Evolutionary conservation across 1,284 basidiomycete species (phyloP), one percentile per base, ranked within the genome.

Genomic region (Abortiporus biennis): DNA sequence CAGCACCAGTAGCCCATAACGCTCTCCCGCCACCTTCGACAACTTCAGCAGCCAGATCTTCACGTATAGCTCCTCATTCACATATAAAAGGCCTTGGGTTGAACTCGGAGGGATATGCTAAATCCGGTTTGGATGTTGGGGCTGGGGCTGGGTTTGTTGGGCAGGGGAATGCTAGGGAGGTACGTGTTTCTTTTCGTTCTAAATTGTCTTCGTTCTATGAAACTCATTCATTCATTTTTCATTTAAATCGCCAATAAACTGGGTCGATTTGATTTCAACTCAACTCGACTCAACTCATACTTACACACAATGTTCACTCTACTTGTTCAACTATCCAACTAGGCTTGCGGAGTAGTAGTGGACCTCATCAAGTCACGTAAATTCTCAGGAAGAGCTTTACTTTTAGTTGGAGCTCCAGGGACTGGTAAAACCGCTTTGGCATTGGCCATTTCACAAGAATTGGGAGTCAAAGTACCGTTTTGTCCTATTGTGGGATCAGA

Each of bases 401-500:
- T 95, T 13, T 78, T 95, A 27, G 92, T 88, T 12, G 92, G 92
- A 40, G 89, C 89, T 25, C 92, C 92, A 0, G 91, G 92, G 9
- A 95, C 92, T 2, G 92, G 92, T 13, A 93, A 99, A 71, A 99
- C 96, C 0, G 95, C 95, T 0, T 77, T 99, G 20, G 94, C 96
- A 1, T 67, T 99, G 11, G 95, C 91, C 0, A 79, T 99, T 24
- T 86, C 92, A 4, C 94, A 98, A 51, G 95, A 98, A 58, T 76
- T 99, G 0, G 95, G 95, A 1, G 70, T 78, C 36, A 96, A 97
- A 59, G 94, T 98, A 1, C 95, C 95, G 0, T 99, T 99, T 65
- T 98, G 95, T 60, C 92, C 93, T 1, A 96, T 98, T 89, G 95
- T 98, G 19, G 96, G 94, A 1, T 90, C 85, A 4, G 95, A 99